Percentiles rank a stretch among this genome's conserved stretches.
Evolutionary conservation across 2,329 filamentous ascomycete species (phyloP).

Genomic region (Lachnellula subtilissima): DNA sequence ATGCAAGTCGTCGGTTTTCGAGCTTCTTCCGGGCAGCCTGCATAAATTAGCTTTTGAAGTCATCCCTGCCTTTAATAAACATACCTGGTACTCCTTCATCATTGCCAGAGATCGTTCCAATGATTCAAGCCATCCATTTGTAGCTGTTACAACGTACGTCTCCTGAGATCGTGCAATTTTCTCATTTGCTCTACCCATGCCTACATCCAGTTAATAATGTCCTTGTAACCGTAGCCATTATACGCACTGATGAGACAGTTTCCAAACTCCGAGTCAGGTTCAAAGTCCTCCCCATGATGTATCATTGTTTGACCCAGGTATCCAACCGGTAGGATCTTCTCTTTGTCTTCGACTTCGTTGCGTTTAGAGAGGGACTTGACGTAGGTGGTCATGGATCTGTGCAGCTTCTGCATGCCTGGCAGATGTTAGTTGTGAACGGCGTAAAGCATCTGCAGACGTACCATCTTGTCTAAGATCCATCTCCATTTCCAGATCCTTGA

Average conservation of each 20-base stretch:
- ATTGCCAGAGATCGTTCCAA: conserved; percentile 83
- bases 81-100: conserved; percentile 96
- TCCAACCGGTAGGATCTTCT: conserved; percentile 76
- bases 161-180: conserved; percentile 82
- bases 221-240: background rate
- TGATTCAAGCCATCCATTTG: conserved; percentile 83
- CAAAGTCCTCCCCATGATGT: conserved; percentile 86
- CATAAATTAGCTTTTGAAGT: conserved; percentile 19
- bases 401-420: conserved; percentile 82
- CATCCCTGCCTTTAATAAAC: conserved; percentile 22
- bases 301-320: conserved; percentile 84
- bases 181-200: conserved; percentile 81
- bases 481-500: conserved; percentile 83
- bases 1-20: conserved; percentile 80
- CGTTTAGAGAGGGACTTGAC: conserved; percentile 84
- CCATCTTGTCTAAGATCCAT: conserved; percentile 87
- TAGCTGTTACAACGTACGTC: conserved; percentile 71
- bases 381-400: conserved; percentile 79
- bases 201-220: conserved; percentile 36
- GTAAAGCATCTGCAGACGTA: conserved; percentile 39
- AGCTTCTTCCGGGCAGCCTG: conserved; percentile 86
- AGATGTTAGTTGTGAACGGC: conserved; percentile 13
- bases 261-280: conserved; percentile 84
- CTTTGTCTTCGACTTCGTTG: conserved; percentile 78
- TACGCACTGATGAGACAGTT: conserved; percentile 67